Conservation (phyloP, 352 stramenopile genomes). For the Peronospora farinosa region DNA sequence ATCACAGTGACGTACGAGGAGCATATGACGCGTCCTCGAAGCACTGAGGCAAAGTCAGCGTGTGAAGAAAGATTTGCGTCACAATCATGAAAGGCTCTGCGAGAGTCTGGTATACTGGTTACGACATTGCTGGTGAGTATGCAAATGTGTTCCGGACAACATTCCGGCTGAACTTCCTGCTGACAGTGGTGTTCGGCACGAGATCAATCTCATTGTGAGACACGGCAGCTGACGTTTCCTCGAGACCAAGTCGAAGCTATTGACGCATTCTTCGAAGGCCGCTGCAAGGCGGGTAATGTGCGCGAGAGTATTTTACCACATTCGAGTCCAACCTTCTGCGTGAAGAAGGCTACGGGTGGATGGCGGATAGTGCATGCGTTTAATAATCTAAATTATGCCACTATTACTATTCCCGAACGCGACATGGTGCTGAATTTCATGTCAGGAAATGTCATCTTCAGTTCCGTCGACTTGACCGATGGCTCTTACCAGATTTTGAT, state of each 20-base stretch:
- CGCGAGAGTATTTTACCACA: too few relatives aligned
- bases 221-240: neutral
- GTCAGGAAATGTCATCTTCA: too few relatives aligned
- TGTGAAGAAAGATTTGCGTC: conserved; percentile 1
- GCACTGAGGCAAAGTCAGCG: neutral
- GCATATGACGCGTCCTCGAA: neutral
- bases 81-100: neutral
- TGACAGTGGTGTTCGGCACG: neutral
- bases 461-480: too few relatives aligned
- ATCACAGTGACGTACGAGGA: neutral
- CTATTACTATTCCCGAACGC: too few relatives aligned
- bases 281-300: too few relatives aligned
- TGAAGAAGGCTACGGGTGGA: too few relatives aligned
- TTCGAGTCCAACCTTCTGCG: too few relatives aligned
- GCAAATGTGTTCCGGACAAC: neutral
- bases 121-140: neutral
- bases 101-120: neutral
- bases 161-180: conserved; percentile 3
- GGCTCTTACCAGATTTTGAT: too few relatives aligned
- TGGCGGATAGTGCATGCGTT: too few relatives aligned
- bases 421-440: too few relatives aligned
- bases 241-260: neutral
- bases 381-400: too few relatives aligned
- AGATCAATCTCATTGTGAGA: neutral
- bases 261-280: too few relatives aligned